Evolutionary conservation across 1,284 basidiomycete species (phyloP).

Genomic region (Gastroboletus turbinatus): DNA sequence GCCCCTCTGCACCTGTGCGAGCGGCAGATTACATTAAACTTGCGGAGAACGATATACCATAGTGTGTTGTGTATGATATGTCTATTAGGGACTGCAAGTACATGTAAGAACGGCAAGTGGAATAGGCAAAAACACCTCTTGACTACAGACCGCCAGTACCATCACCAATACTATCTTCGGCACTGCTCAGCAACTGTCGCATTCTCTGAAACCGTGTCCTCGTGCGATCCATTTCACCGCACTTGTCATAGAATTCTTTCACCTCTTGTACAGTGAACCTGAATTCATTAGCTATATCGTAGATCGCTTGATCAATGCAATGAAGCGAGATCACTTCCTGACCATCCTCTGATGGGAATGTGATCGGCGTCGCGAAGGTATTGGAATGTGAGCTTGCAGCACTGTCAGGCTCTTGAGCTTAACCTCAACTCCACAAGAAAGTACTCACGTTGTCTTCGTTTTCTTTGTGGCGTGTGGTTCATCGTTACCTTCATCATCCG

Average conservation of each 20-base stretch:
- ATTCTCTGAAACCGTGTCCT: constrained; percentile 61
- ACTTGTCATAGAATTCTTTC: constrained; percentile 69
- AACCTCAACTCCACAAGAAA: not conserved
- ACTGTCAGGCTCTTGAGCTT: constrained; percentile 2
- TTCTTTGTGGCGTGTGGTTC: constrained; percentile 22
- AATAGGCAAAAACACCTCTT: not conserved
- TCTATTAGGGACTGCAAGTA: constrained; percentile 1
- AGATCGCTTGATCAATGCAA: constrained; percentile 60
- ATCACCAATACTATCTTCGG: constrained; percentile 37
- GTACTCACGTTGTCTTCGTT: constrained; percentile 31
- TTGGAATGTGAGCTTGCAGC: constrained; percentile 3
- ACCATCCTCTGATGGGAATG: constrained; percentile 5
- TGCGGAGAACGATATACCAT: constrained; percentile 28
- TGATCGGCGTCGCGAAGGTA: constrained; percentile 5
- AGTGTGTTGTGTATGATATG: not conserved
- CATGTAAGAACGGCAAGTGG: not conserved
- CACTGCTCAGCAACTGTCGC: constrained; percentile 52
- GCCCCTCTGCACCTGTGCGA: constrained; percentile 72
- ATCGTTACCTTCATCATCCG: constrained; percentile 36
- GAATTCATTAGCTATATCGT: constrained; percentile 61
- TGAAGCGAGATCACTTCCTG: constrained; percentile 39
- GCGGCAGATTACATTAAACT: constrained; percentile 64
- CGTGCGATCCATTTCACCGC: constrained; percentile 64
- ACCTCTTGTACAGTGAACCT: constrained; percentile 72
- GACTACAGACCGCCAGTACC: constrained; percentile 16